Conservation (phyloP, 192 early-diverging fungal species). For the Podila minutissima region DNA sequence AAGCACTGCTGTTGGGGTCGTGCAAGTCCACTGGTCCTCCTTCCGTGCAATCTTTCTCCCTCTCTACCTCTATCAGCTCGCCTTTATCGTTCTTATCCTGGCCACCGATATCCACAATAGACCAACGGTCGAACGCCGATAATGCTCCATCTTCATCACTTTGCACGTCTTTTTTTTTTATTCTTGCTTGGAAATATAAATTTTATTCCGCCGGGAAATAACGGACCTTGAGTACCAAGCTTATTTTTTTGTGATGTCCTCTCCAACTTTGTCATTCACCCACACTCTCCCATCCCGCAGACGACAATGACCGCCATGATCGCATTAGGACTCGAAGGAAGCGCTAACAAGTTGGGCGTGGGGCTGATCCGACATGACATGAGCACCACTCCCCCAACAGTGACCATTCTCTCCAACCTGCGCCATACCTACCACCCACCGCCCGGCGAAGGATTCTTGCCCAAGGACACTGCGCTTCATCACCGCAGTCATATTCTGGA, state of each 20-base stretch:
- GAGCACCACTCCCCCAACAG: conserved; percentile 59
- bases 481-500: conserved; percentile 82
- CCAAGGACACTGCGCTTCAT: conserved; percentile 93
- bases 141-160: too few species aligned
- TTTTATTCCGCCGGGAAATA: too few species aligned
- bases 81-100: too few species aligned
- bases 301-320: conserved; percentile 56
- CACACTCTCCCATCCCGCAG: neutral
- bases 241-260: neutral
- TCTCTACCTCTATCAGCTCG: too few species aligned
- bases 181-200: too few species aligned
- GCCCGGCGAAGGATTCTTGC: conserved; percentile 94
- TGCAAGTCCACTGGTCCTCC: too few species aligned
- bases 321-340: conserved; percentile 86
- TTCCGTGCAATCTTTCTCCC: too few species aligned
- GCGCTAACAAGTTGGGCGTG: conserved; percentile 97
- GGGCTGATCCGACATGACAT: conserved; percentile 89
- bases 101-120: too few species aligned
- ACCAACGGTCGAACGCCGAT: too few species aligned
- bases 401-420: conserved; percentile 86
- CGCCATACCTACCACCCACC: conserved; percentile 97
- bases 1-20: too few species aligned
- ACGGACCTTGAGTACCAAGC: too few species aligned
- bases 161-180: too few species aligned
- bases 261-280: neutral